phyloP scores from a whole-genome alignment of 2,329 filamentous ascomycete genomes.

The Trichoderma sp. region DNA sequence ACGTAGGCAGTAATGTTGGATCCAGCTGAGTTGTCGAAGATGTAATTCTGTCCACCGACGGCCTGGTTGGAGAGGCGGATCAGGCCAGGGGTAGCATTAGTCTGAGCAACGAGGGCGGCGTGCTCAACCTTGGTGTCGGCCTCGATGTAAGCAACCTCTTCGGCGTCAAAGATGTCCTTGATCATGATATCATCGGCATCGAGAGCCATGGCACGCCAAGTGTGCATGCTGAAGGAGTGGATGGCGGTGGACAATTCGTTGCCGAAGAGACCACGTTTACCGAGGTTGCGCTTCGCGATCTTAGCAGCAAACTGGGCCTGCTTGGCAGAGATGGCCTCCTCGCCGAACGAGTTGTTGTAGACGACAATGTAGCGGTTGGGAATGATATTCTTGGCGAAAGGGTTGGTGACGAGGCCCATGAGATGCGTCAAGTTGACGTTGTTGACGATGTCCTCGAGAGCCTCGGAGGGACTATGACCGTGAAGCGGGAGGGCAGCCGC shows the following conservation, averaged over 20 bases:
- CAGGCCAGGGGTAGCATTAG: constrained; percentile 56
- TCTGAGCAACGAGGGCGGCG: constrained; percentile 52
- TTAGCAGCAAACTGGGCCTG: constrained; percentile 51
- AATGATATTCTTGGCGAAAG: constrained; percentile 52
- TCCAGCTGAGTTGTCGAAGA: constrained; percentile 57
- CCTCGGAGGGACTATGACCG: constrained; percentile 22
- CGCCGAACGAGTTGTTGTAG: constrained; percentile 58
- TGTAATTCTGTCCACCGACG: constrained; percentile 39
- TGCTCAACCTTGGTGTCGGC: constrained; percentile 54
- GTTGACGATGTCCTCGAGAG: background rate
- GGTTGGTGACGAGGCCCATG: constrained; percentile 50
- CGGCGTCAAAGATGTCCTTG: constrained; percentile 50
- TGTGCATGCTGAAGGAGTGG: constrained; percentile 50
- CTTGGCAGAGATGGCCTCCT: constrained; percentile 53
- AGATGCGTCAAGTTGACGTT: constrained; percentile 28
- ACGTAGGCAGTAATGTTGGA: constrained; percentile 63
- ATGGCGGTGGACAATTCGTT: constrained; percentile 52
- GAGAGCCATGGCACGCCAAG: constrained; percentile 57
- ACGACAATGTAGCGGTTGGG: constrained; percentile 65
- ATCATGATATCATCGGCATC: constrained; percentile 56
- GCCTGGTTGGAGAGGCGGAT: constrained; percentile 54
- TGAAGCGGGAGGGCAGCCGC: constrained; percentile 35
- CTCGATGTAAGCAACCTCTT: constrained; percentile 57
- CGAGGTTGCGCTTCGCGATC: constrained; percentile 60
- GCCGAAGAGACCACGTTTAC: constrained; percentile 53